Percentiles rank a stretch among this genome's conserved stretches.
These are phyloP conservation scores for Cryptosporidium tyzzeri DNA, from an alignment of 169 alveolate species.

Conservation along the genomic window DNA sequence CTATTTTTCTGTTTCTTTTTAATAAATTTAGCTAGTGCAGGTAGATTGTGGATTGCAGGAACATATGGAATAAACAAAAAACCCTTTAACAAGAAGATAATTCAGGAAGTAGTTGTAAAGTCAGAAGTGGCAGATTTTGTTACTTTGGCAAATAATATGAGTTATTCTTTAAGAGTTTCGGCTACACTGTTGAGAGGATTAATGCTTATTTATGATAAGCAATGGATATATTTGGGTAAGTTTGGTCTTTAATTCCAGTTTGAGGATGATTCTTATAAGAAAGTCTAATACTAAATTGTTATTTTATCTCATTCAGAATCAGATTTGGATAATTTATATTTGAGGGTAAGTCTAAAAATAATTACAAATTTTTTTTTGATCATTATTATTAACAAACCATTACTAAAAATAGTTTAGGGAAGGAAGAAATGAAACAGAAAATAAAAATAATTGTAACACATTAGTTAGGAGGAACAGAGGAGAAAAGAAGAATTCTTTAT, in stretches of 20 bases:
- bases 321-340: slow-evolving; percentile 13
- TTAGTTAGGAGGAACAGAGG: slow-evolving; percentile 16
- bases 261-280: not conserved
- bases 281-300: not conserved
- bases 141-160: slow-evolving; percentile 36
- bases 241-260: not conserved
- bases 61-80: slow-evolving; percentile 57
- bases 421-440: not conserved
- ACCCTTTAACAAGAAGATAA: slow-evolving; percentile 51
- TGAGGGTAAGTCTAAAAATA: slow-evolving; percentile 30
- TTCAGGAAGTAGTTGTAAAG: slow-evolving; percentile 32
- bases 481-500: not conserved
- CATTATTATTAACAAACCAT: not conserved
- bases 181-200: slow-evolving; percentile 55
- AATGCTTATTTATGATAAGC: slow-evolving; percentile 41
- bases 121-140: slow-evolving; percentile 25
- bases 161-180: slow-evolving; percentile 44
- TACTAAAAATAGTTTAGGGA: slow-evolving; percentile 47
- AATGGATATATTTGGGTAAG: slow-evolving; percentile 67
- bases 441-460: not conserved
- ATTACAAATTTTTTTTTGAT: not conserved
- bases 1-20: not conserved
- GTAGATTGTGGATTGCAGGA: slow-evolving; percentile 66
- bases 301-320: slow-evolving; percentile 6
- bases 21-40: slow-evolving; percentile 28